Evolutionary conservation across 78 protist genomes (phyloP), one percentile per base, ranked within the genome.

Genomic region (Tieghemostelium lacteum): DNA sequence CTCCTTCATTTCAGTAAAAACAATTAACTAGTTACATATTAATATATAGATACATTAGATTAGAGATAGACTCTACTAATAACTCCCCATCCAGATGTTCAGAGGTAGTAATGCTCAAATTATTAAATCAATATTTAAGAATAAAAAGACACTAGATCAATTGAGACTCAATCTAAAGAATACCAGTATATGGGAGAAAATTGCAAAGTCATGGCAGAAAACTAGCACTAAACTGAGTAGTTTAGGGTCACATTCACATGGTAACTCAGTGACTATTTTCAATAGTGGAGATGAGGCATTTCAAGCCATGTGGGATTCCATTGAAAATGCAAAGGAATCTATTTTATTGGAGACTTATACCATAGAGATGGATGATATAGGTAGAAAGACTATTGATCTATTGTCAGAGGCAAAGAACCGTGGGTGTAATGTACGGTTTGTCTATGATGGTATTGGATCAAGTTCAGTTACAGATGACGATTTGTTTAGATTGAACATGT

Each of bases 381-480:
- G 93, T 14, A 33, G n/a, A 6, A 71, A 49, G 29, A 88, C 93
- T 0, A 54, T 75, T 10, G 85, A 88, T 20, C 39, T 73, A 16
- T 63, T 88, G 19, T 75, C 71, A 16, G 70, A 65, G 2, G 93
- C 93, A 16, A 70, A 63, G 55, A n/a, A 19, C 28, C 42, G 93
- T 65, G 93, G 93, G 20, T 69, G 73, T 37, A 31, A 75, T 20
- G 93, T 88, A 34, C 61, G 39, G 39, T 72, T 88, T 58, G 73
- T 52, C 19, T 75, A 73, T 52, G 93, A 88, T 88, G 76, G 87
- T 7, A 88, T 88, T 77, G 93, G 86, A 19, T 75, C 87, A 39
- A 45, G 78, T 4, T 67, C 86, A 7, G 20, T 88, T n/a, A 69
- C 91, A 29, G 72, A 66, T 31, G 52, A 57, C 24, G 63, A 66